These are phyloP conservation scores for Alternaria triticimaculans DNA, from an alignment of 2,329 filamentous ascomycete species.

Conservation along the genomic window DNA sequence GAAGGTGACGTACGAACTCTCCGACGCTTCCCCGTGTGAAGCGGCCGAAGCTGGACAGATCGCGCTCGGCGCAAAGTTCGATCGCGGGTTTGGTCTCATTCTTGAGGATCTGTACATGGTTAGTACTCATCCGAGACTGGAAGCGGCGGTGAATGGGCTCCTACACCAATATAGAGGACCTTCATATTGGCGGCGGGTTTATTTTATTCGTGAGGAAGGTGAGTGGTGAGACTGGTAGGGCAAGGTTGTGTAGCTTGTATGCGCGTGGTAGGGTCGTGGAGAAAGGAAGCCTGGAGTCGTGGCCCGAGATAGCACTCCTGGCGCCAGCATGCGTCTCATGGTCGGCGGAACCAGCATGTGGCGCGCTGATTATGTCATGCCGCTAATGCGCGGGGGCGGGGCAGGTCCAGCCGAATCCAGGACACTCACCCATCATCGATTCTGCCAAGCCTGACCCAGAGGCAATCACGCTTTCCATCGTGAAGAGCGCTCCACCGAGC, in stretches of 20 bases:
- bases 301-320: neutral
- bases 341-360: neutral
- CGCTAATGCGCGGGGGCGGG: slow-evolving; percentile 31
- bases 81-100: slow-evolving; percentile 76
- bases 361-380: slow-evolving; percentile 25
- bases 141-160: slow-evolving; percentile 44
- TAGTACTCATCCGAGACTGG: slow-evolving; percentile 13
- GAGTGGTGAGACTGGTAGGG: neutral
- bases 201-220: neutral
- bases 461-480: neutral
- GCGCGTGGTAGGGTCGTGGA: neutral
- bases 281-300: neutral
- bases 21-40: slow-evolving; percentile 67
- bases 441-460: slow-evolving; percentile 16
- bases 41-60: slow-evolving; percentile 75
- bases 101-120: slow-evolving; percentile 71
- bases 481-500: neutral
- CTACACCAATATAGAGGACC: slow-evolving; percentile 85
- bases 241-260: neutral
- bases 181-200: slow-evolving; percentile 67
- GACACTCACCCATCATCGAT: slow-evolving; percentile 17
- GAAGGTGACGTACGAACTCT: slow-evolving; percentile 28
- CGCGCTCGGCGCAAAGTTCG: slow-evolving; percentile 73
- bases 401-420: slow-evolving; percentile 23
- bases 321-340: neutral